A percentile compares a stretch with the other conserved stretches of the same genome.
Evolutionary conservation across 139 green algal species (phyloP).

Genomic region (Ulvella scutata): DNA sequence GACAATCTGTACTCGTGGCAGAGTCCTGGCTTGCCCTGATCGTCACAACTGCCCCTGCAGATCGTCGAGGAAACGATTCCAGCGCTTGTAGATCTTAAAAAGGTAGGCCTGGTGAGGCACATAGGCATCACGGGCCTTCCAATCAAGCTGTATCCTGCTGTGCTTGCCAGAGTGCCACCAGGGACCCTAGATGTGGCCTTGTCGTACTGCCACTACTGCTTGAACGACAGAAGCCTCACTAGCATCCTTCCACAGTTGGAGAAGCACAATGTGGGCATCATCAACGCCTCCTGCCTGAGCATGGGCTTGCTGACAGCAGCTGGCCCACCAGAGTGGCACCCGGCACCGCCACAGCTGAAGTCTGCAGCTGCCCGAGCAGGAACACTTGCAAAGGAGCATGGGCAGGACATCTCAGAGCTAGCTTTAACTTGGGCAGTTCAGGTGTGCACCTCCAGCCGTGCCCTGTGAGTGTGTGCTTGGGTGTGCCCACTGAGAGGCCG

Average conservation of each 20-base stretch:
- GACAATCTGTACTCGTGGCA: too few relatives aligned
- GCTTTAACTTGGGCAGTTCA: conserved; percentile 45
- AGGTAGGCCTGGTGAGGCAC: conserved; percentile 55
- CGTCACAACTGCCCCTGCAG: too few relatives aligned
- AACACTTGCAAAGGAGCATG: conserved; percentile 13
- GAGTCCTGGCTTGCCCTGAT: too few relatives aligned
- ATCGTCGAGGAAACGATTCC: conserved; percentile 79
- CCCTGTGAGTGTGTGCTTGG: too few relatives aligned
- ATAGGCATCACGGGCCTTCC: conserved; percentile 88
- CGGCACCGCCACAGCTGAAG: conserved; percentile 55
- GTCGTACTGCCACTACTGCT: conserved; percentile 84
- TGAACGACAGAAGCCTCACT: conserved; percentile 62
- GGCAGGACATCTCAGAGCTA: conserved; percentile 40
- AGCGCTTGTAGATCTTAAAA: conserved; percentile 62
- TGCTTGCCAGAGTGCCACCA: conserved; percentile 45
- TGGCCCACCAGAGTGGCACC: conserved; percentile 82
- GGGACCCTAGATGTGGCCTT: conserved; percentile 71
- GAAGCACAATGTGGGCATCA: conserved; percentile 51
- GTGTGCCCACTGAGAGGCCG: too few relatives aligned
- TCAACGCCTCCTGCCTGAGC: conserved; percentile 65
- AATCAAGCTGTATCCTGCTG: conserved; percentile 49
- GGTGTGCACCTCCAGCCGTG: conserved; percentile 4
- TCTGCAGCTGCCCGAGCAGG: conserved; percentile 32
- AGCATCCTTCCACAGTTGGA: conserved; percentile 40
- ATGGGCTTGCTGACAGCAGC: conserved; percentile 83